Conservation (phyloP, 345 rosid species). For the Microthlaspi erraticum region DNA sequence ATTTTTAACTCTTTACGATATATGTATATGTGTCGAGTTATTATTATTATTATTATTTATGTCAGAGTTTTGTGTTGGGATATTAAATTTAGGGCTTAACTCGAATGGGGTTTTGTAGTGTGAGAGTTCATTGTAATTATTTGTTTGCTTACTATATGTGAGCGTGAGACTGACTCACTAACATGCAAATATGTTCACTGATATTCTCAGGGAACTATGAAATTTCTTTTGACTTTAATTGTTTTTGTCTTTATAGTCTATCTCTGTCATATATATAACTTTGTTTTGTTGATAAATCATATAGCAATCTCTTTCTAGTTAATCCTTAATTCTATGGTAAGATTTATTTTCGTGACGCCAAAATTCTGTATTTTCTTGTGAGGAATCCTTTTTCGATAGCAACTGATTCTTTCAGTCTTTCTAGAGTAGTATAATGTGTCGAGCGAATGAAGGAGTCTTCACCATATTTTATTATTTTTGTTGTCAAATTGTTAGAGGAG, state of each 20-base stretch:
- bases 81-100: background rate
- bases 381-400: no score
- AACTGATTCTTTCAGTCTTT: no score
- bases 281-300: no score
- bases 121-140: conserved; percentile 5
- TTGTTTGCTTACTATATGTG: background rate
- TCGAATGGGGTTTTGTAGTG: conserved; percentile 1
- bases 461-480: no score
- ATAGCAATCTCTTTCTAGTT: background rate
- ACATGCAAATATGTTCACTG: conserved; percentile 25
- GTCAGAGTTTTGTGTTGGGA: conserved; percentile 7
- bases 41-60: background rate
- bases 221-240: conserved; percentile 11
- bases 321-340: background rate
- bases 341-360: background rate
- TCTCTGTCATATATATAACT: no score
- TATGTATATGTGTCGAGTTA: no score
- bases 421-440: no score
- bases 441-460: no score
- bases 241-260: background rate
- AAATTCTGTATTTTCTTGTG: background rate
- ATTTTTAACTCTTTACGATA: background rate
- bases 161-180: conserved; percentile 27
- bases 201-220: conserved; percentile 15
- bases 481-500: no score